Base-by-base conservation (phyloP, 306 rosid genomes). In the Trichosanthes cucumerina region DNA sequence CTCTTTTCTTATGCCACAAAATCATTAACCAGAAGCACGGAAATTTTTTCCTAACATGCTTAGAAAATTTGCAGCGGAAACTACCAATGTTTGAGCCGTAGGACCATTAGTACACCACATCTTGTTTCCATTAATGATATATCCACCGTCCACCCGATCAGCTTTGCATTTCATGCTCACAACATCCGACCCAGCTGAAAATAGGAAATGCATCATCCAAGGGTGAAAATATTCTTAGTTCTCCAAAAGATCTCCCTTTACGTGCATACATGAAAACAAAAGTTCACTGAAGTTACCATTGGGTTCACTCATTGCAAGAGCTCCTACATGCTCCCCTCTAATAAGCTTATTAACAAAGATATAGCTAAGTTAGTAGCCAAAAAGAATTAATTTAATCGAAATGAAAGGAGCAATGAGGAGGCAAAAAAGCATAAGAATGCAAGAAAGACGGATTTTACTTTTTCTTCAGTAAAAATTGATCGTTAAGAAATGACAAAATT, bases 31-130 rank as follows among this genome's bases (percentile, higher is more conserved):
- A 19, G 53, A 46, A 78, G 7, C 2, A 41, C 9, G 34, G 21
- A 62, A 53, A 3, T 33, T 8, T 10, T 11, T 15, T 47, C 54
- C 54, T 31, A 63, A 76, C 50, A 59, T 58, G 4, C 11, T 43
- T 52, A 34, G 65, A 64, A 62, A 26, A 57, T 44, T 70, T 19
- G 63, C 36, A 69, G 73, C 76, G 49, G 72, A 77, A 70, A 80
- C 49, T 89, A 94, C 97, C 87, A 94, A 82, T 78, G 98, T 94
- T 84, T 94, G 89, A 83, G 98, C 98, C 76, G 68, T 84, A 56
- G 98, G 96, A 31, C 98, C 98, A 75, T 94, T 94, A 79, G 98
- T 94, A 86, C 97, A 92, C 97, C 97, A 94, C 96, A 94, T 89
- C 89, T 94, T 94, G 91, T 90, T 94, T 80, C 98, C 98, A 63